Evolutionary conservation across 2,329 filamentous ascomycete genomes (phyloP).

Genomic region (Xylaria polymorpha): DNA sequence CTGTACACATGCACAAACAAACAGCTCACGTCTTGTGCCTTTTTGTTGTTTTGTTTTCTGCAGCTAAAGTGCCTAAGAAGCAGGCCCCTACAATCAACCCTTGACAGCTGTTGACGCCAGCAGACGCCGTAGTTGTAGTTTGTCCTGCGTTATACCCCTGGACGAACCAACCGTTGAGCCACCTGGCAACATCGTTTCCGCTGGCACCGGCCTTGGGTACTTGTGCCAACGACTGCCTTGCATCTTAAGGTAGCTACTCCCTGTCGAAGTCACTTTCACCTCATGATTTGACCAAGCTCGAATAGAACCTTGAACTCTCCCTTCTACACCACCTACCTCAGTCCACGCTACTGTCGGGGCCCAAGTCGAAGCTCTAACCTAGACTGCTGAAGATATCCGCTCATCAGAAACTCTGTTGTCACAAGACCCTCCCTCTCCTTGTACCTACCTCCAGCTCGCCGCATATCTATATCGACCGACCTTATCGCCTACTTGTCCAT

Average conservation of each 20-base stretch:
- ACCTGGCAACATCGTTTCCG: constrained; percentile 42
- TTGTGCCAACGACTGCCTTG: neutral
- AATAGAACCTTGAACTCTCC: constrained; percentile 19
- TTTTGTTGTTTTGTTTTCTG: neutral
- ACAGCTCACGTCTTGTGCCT: neutral
- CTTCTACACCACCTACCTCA: constrained; percentile 9
- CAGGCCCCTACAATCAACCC: neutral
- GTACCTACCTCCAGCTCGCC: neutral
- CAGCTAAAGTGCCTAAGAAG: neutral
- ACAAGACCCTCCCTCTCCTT: constrained; percentile 15
- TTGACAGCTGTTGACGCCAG: constrained; percentile 21
- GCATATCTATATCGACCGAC: neutral
- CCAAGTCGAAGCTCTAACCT: neutral
- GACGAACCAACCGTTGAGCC: constrained; percentile 40
- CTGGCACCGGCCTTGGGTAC: neutral
- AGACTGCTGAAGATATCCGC: constrained; percentile 1
- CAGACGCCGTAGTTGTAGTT: constrained; percentile 34
- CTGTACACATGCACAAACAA: constrained; percentile 12
- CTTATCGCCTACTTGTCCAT: constrained; percentile 9
- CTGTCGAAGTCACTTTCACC: constrained; percentile 22
- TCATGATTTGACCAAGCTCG: constrained; percentile 22
- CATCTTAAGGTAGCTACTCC: constrained; percentile 3
- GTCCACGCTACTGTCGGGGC: constrained; percentile 30
- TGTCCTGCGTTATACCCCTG: constrained; percentile 30
- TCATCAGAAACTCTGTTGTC: neutral